phyloP scores from a whole-genome alignment of 2,329 filamentous ascomycete genomes.

The Claviceps capensis region DNA sequence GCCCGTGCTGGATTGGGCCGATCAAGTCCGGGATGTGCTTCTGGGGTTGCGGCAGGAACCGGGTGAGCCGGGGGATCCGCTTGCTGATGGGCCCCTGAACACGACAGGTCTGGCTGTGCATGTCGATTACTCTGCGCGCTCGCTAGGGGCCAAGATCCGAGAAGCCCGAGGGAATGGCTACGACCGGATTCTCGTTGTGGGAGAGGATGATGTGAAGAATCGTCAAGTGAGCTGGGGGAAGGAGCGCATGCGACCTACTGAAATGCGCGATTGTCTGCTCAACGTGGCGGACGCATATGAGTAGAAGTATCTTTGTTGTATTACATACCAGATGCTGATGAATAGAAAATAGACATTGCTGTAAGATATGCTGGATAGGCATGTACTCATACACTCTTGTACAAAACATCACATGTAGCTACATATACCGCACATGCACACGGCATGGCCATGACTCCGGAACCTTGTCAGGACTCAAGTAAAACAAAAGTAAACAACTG shows the following conservation, averaged over 20 bases:
- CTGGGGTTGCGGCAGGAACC: constrained; percentile 28
- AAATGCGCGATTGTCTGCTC: constrained; percentile 31
- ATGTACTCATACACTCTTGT: too few species aligned
- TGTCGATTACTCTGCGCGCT: constrained; percentile 48
- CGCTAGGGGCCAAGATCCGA: constrained; percentile 54
- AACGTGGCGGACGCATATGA: constrained; percentile 33
- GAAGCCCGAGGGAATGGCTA: constrained; percentile 63
- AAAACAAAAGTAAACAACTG: background rate
- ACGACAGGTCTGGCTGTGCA: constrained; percentile 54
- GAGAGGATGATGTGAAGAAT: constrained; percentile 47
- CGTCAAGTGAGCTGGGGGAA: constrained; percentile 35
- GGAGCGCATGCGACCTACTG: constrained; percentile 28
- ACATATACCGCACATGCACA: too few species aligned
- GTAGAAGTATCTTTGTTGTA: constrained; percentile 15
- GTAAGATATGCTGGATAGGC: too few species aligned
- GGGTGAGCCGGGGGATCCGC: constrained; percentile 20
- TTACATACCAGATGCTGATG: too few species aligned
- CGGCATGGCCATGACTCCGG: background rate
- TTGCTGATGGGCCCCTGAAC: constrained; percentile 31
- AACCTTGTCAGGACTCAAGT: background rate
- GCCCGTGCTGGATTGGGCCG: constrained; percentile 36
- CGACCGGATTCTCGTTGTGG: constrained; percentile 60
- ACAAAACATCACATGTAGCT: too few species aligned
- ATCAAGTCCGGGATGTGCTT: constrained; percentile 33
- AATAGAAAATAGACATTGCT: too few species aligned